phyloP scores from a whole-genome alignment of 495 filamentous ascomycete species.

The Astrothelium subdiscretum region DNA sequence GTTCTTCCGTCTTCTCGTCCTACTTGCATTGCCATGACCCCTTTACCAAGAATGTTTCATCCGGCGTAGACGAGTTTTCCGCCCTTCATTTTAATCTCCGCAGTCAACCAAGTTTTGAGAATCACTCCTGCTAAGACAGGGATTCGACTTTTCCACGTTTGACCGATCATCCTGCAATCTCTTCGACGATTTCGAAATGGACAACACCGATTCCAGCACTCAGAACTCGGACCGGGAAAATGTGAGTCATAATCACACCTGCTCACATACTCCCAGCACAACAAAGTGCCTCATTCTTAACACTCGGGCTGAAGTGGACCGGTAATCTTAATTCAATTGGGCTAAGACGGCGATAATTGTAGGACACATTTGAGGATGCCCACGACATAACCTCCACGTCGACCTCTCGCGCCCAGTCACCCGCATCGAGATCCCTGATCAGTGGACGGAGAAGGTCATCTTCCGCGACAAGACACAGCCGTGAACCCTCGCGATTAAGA shows the following conservation, averaged over 20 bases:
- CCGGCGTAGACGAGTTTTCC: not conserved
- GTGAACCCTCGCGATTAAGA: not conserved
- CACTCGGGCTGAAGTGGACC: not conserved
- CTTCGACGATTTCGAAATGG: not conserved
- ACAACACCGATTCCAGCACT: not conserved
- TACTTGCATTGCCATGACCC: not conserved
- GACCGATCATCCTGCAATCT: not conserved
- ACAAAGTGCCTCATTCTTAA: not conserved
- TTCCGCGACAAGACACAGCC: slow-evolving; percentile 20
- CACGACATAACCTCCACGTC: slow-evolving; percentile 39
- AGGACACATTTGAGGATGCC: slow-evolving; percentile 75
- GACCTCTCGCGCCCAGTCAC: not conserved
- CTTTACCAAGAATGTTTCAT: not conserved
- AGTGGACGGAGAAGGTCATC: slow-evolving; percentile 10
- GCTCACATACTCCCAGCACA: not conserved
- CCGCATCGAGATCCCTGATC: not conserved
- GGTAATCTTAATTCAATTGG: not conserved
- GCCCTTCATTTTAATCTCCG: not conserved
- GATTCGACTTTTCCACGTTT: not conserved
- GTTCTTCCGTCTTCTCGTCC: not conserved
- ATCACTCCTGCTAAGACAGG: not conserved
- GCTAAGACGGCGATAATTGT: not conserved
- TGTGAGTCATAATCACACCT: not conserved
- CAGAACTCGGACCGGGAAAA: not conserved
- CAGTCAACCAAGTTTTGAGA: not conserved